Evolutionary conservation across 352 stramenopile species (phyloP), one percentile per base, ranked within the genome.

Genomic region (Globisporangium iwayamae): DNA sequence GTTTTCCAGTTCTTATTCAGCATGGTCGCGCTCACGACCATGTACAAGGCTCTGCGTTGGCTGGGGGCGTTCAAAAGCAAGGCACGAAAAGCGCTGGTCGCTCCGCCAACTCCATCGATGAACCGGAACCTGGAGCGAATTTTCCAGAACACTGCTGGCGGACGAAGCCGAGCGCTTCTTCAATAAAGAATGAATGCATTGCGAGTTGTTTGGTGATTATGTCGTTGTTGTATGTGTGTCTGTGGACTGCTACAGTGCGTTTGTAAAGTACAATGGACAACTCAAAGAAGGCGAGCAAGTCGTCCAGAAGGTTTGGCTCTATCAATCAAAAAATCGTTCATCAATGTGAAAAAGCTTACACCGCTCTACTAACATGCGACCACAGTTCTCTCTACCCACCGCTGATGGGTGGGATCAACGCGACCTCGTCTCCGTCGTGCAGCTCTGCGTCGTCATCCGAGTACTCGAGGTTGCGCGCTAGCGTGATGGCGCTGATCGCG

Each of bases 341-440:
- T 70, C 7, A 64, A 67, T 9, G 16, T 36, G 14, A 28, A 34
- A 41, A 20, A 22, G 16, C 18, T 9, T 11, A 48, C 14, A 13
- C 5, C 43, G 18, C 43, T 48, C 16, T 48, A 46, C 4, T 46
- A 48, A 16, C 16, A 22, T 16, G 18, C 18, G 4, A 48, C n/a
- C 14, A 4, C 13, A n/a, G 20, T 11, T 20, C 43, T 10, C 28
- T 22, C 73, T 62, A 87, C 1, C 79, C 79, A 20, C 79, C 79
- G 54, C 83, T 92, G 68, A 94, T 92, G n/a, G 85, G 85, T 52
- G 85, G 85, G 45, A 92, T 94, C 28, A 92, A 74, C 48, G 85
- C 85, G 41, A 94, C 83, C 66, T 94, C 85, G 72, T 94, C 85
- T 63, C 83, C 83, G 53, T 87, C 69, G 25, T 62, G 54, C 45